phyloP scores from a whole-genome alignment of 345 rosid species.

The Citrus reticulata region DNA sequence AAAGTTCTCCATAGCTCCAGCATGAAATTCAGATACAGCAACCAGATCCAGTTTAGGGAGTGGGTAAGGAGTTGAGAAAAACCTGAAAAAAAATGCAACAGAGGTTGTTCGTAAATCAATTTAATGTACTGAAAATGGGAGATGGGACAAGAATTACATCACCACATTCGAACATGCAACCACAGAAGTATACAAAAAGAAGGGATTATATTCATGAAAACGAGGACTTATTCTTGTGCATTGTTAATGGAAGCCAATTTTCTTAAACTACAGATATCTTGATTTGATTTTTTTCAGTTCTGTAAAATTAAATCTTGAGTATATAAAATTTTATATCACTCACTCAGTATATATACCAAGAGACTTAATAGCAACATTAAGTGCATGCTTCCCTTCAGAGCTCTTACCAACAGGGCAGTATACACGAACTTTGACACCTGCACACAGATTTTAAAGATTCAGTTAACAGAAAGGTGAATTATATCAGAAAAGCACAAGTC shows the following conservation, averaged over 20 bases:
- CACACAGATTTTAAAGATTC: not conserved
- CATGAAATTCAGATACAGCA: conserved; percentile 18
- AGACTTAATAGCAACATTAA: conserved; percentile 34
- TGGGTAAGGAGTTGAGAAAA: conserved; percentile 36
- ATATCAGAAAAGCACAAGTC: not conserved
- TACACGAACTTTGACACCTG: conserved; percentile 34
- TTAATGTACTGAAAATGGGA: no score
- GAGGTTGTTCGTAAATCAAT: not conserved
- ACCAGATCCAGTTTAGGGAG: conserved; percentile 46
- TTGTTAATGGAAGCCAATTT: no score
- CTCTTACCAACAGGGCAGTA: conserved; percentile 39
- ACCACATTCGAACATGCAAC: no score
- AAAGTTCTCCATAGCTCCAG: conserved; percentile 36
- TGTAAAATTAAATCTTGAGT: no score
- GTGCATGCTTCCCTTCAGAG: conserved; percentile 28
- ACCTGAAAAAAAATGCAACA: conserved; percentile 15
- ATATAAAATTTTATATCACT: conserved; percentile 3
- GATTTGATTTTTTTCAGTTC: no score
- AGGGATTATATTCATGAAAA: no score
- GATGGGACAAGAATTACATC: no score
- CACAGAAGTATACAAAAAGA: no score
- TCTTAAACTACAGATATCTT: no score
- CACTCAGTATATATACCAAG: conserved; percentile 36
- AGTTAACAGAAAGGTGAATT: not conserved
- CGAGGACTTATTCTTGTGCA: no score